Base-by-base conservation (phyloP, 1,284 basidiomycete genomes). In the Pseudozyma sp. region DNA sequence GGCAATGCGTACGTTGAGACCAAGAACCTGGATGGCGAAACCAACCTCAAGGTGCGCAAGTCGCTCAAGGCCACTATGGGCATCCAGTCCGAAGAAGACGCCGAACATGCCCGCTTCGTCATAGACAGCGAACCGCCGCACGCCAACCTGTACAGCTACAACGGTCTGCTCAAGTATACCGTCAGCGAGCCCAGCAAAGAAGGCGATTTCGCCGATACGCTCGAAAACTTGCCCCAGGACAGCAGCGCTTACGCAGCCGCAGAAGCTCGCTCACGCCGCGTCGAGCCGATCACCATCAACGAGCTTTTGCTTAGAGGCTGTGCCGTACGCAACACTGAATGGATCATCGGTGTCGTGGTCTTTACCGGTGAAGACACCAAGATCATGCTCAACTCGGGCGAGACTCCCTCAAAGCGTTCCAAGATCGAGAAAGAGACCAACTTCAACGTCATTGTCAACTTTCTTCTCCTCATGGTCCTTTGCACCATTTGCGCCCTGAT, bases 361-460 rank as follows among this genome's bases (percentile, higher is more conserved):
- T 99, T 94, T 85, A 99, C 96, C 0, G 96, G 96, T 34, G 89
- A 90, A 4, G 95, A 99, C 86, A 95, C 95, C 53, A 99, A 98
- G 88, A 98, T 98, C 83, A 96, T 98, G 92, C 87, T 97, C 75
- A 99, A 98, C 80, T 93, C 93, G 40, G 94, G 94, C 29, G 91
- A 90, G 16, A 86, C 85, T 4, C 85, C 84, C 0, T 94, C 92
- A 17, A 98, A 98, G 83, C 91, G 93, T 59, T 92, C 91, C 80
- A 97, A 97, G 88, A 97, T 98, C 81, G 94, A 97, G 86, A 92
- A 90, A 86, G 95, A 98, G 87, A 98, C 96, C n/a, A 97, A 97
- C 85, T 96, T 94, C 88, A 97, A 97, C 83, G 95, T 98, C 75
- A 87, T 95, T 56, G 92, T 96, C 87, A 98, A 98, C 86, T 97